Base-by-base conservation (phyloP, 106 monocot genomes). In the Dendrobium huoshanense region DNA sequence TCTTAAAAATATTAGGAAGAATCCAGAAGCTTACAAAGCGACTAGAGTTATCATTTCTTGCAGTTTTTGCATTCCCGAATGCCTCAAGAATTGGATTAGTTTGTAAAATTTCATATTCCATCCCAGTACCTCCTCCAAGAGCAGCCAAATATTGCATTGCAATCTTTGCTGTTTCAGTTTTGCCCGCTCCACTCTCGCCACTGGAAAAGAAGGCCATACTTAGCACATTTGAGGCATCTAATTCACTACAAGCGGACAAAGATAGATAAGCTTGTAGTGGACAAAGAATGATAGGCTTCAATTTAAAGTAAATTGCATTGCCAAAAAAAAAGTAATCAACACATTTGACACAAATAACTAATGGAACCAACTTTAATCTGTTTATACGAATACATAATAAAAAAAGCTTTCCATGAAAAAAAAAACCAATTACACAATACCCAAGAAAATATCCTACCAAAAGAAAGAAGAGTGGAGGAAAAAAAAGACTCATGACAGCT, bases 171-270 rank as follows among this genome's bases (percentile, higher is more conserved):
- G 94, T 98, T 91, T 98, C 97, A 70, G 94, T 98, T 88, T 98
- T 98, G 18, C 97, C 94, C n/a, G 97, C 97, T 68, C 97, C 97
- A 86, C 97, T 98, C 83, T 98, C 97, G 78, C 97, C 97, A 88
- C 97, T 98, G 67, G 27, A 86, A 41, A 82, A 79, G 67, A 29
- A 51, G 33, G 68, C 13, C 20, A 73, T 16, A 16, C 15, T 81
- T 56, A 77, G 29, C 76, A 76, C 49, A 76, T 48, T 24, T 47
- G 27, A 43, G 45, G 76, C 4, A 49, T 48, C 3, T 24, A 22
- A 48, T 2, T 13, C 24, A 15, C 76, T 48, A 49, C 25, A 48
- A 27, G 27, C 3, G 13, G 11, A 20, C 8, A 19, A 20, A 27
- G 37, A 37, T 37, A 37, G 37, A 37, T 37, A 37, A 37, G 37